Base-by-base conservation (phyloP, 805 yeast species). In the Grigorovia yakushimaensis region DNA sequence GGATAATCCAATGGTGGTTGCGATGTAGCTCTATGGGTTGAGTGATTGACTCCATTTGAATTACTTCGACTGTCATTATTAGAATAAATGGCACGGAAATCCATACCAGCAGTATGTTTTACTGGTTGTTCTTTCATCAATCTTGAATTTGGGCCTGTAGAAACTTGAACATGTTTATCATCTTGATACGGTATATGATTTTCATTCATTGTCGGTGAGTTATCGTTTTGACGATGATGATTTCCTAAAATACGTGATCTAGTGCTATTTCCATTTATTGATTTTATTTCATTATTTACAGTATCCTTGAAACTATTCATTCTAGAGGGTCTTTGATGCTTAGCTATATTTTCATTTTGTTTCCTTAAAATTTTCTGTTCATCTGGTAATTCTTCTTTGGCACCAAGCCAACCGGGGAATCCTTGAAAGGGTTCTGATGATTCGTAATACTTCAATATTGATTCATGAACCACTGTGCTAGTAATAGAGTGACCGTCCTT, bases 401-500 rank as follows among this genome's bases (percentile, higher is more conserved):
- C 63, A 4, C 69, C 70, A 27, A 66, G 46, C 70, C 70, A 66
- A 2, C 60, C 64, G 8, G 70, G 70, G 23, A 62, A 63, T 1
- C 69, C 69, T 30, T 60, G 58, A 44, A 64, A 64, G 0, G 64
- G 65, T 36, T 58, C 64, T 41, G 58, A 61, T 15, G 51, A 55
- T 43, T 61, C 51, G 51, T 73, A 74, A 55, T 59, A 70, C 44
- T 65, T 62, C 10, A 71, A 69, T 41, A 74, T 50, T 1, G 77
- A 72, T 48, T 73, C 67, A 49, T 72, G 73, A 5, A 74, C 64
- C 7, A 73, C 63, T 0, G 79, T 74, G 30, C 73, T 65, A 11
- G 66, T 66, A 22, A 67, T 66, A 1, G 65, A 53, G 27, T 65
- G 68, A 22, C 76, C 76, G 49, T 74, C 78, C 40, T 62, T 58